These are phyloP conservation scores for Phytopythium oedochilum DNA, from an alignment of 352 stramenopile species.

Conservation along the genomic window DNA sequence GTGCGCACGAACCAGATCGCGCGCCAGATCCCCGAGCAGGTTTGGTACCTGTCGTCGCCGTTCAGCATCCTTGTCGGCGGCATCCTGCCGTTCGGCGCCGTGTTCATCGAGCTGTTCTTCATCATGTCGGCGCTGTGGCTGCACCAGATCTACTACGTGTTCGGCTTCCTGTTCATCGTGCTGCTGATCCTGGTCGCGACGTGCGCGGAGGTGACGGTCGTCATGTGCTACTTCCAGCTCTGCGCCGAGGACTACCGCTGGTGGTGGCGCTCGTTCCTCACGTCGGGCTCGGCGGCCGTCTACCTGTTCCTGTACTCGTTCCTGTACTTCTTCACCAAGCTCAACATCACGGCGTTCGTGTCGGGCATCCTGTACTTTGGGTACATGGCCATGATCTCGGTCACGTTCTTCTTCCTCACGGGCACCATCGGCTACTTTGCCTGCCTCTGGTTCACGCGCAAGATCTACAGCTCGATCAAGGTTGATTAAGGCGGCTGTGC, in stretches of 20 bases:
- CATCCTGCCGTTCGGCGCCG: slow-evolving; percentile 98
- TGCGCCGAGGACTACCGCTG: slow-evolving; percentile 99
- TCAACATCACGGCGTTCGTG: slow-evolving; percentile 95
- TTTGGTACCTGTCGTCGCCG: slow-evolving; percentile 95
- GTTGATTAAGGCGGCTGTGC: slow-evolving; percentile 74
- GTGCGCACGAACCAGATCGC: slow-evolving; percentile 90
- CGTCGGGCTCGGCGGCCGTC: slow-evolving; percentile 92
- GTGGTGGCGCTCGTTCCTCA: slow-evolving; percentile 97
- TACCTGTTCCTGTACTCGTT: slow-evolving; percentile 99
- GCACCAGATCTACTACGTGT: slow-evolving; percentile 99
- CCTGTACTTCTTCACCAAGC: slow-evolving; percentile 98
- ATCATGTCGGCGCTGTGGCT: slow-evolving; percentile 99
- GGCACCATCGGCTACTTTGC: slow-evolving; percentile 96
- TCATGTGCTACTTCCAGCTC: slow-evolving; percentile 99
- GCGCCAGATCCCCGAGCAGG: slow-evolving; percentile 90
- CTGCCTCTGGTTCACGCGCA: slow-evolving; percentile 98
- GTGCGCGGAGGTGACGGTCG: slow-evolving; percentile 98
- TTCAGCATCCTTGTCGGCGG: slow-evolving; percentile 96
- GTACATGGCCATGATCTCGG: slow-evolving; percentile 98
- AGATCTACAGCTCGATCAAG: slow-evolving; percentile 97
- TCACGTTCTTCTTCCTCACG: slow-evolving; percentile 97
- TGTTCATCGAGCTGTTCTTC: slow-evolving; percentile 99
- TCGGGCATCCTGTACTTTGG: slow-evolving; percentile 98
- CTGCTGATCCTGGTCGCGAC: slow-evolving; percentile 97
- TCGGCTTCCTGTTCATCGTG: slow-evolving; percentile 99